Conservation (phyloP, 257 asterid species). For the Solanum phureja region DNA sequence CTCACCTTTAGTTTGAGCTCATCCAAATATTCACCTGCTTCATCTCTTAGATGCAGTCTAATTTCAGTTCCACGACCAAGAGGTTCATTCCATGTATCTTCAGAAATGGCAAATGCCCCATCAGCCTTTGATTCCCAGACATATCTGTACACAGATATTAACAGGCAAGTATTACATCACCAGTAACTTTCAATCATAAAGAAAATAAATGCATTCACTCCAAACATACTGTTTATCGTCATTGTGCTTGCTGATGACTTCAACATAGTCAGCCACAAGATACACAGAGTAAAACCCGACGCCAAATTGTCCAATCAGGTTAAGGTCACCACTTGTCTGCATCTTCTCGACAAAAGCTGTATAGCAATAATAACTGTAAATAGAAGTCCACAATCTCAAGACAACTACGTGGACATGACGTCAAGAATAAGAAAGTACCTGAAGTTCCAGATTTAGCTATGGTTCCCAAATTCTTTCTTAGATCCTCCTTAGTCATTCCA, state of each 20-base stretch:
- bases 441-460: slow-evolving; percentile 98
- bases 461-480: slow-evolving; percentile 93
- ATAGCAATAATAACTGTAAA: slow-evolving; percentile 2
- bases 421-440: slow-evolving; percentile 29
- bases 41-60: slow-evolving; percentile 83
- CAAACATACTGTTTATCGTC: slow-evolving; percentile 83
- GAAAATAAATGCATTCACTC: not conserved
- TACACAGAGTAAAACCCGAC: slow-evolving; percentile 95
- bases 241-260: slow-evolving; percentile 88
- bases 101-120: slow-evolving; percentile 89
- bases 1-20: slow-evolving; percentile 75
- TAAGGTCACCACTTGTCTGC: slow-evolving; percentile 91
- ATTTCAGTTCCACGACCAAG: slow-evolving; percentile 95
- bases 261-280: slow-evolving; percentile 91
- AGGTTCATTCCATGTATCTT: slow-evolving; percentile 83
- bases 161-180: not conserved
- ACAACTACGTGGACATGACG: not conserved
- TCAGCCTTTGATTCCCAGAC: slow-evolving; percentile 98
- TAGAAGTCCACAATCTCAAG: not conserved
- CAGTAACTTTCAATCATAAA: not conserved
- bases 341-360: slow-evolving; percentile 96
- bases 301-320: slow-evolving; percentile 95
- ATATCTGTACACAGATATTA: slow-evolving; percentile 34
- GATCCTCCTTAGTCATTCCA: slow-evolving; percentile 97
- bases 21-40: slow-evolving; percentile 84